Percentiles rank a stretch among this genome's conserved stretches.
Evolutionary conservation across 176 grass and related monocot species (phyloP).

Genomic region (Triticum urartu): DNA sequence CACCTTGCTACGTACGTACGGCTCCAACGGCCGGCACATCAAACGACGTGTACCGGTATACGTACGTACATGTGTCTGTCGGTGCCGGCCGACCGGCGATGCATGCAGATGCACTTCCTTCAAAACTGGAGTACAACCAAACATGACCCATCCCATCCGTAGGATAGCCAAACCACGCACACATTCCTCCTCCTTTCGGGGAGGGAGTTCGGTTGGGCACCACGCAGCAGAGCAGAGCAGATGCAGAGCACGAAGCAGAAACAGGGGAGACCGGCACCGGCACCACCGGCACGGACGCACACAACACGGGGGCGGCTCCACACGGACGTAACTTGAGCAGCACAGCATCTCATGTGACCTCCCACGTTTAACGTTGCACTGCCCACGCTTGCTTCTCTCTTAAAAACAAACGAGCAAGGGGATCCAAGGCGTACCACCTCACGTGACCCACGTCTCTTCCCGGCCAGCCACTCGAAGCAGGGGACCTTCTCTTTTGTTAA

Average conservation of each 20-base stretch:
- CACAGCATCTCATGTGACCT: neutral
- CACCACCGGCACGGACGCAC: neutral
- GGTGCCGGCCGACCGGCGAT: neutral
- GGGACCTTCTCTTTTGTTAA: neutral
- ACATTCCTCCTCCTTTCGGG: too few relatives aligned
- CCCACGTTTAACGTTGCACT: too few relatives aligned
- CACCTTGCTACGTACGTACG: neutral
- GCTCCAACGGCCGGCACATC: neutral
- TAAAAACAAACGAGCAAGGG: neutral
- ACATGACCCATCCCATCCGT: too few relatives aligned
- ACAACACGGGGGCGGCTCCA: slow-evolving; percentile 35
- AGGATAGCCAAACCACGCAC: too few relatives aligned
- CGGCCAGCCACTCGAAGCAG: neutral
- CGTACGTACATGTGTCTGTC: neutral
- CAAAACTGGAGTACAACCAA: too few relatives aligned
- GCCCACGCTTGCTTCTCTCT: neutral
- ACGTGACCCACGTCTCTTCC: slow-evolving; percentile 3
- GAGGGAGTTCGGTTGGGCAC: too few relatives aligned
- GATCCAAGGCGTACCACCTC: neutral
- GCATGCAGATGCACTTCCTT: too few relatives aligned
- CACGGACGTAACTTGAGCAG: neutral
- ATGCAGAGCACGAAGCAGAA: too few relatives aligned
- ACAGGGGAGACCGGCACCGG: too few relatives aligned
- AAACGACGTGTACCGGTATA: neutral
- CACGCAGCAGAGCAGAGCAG: too few relatives aligned